Conservation (phyloP, 441 rosid genomes). For the Theobroma grandiflorum region DNA sequence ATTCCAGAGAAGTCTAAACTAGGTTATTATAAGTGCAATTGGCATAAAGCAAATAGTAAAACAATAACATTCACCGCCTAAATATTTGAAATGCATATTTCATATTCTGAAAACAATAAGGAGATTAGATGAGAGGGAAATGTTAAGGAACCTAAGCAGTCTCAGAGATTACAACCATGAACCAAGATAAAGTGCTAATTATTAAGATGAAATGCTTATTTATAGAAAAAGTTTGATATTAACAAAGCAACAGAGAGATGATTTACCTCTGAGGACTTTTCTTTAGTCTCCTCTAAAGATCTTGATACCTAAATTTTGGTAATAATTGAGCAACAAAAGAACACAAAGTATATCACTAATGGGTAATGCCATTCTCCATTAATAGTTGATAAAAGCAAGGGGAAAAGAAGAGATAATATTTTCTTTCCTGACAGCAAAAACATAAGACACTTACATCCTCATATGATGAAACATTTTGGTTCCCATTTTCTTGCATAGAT, state of each 20-base stretch:
- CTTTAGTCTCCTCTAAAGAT: constrained; percentile 59
- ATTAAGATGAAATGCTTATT: not conserved
- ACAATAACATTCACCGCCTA: not conserved
- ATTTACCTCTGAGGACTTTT: constrained; percentile 68
- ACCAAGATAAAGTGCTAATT: not conserved
- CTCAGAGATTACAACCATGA: not conserved
- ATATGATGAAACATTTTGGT: constrained; percentile 40
- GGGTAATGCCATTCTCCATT: constrained; percentile 10
- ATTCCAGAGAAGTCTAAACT: not conserved
- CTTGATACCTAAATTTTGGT: constrained; percentile 56
- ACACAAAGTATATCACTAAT: not conserved
- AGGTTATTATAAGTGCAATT: not conserved
- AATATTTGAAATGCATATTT: not conserved
- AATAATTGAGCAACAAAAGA: not conserved
- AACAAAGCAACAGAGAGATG: constrained; percentile 7
- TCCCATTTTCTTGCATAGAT: constrained; percentile 55
- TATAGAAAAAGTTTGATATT: not conserved
- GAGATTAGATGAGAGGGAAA: constrained; percentile 3
- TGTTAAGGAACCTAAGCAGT: constrained; percentile 20
- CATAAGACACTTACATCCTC: constrained; percentile 48
- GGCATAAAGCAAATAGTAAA: constrained; percentile 12
- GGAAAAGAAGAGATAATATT: not conserved
- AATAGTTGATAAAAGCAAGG: not conserved
- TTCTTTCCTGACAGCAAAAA: constrained; percentile 10
- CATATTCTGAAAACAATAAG: not conserved